Conservation (phyloP, 2,329 filamentous ascomycete genomes). For the Botrytis cinerea region DNA sequence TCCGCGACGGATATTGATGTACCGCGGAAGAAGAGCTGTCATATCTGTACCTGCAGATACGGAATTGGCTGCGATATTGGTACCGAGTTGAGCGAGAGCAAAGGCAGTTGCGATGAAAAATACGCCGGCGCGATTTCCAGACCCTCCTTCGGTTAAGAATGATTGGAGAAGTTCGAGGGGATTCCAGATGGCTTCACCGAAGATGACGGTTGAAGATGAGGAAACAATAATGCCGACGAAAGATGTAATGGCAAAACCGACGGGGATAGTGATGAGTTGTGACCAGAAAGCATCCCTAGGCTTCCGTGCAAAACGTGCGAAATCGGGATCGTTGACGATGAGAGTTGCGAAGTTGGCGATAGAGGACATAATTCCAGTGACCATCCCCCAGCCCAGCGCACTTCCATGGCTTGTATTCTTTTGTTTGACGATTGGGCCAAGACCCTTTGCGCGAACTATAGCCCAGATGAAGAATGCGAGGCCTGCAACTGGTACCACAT, state of each 20-base stretch:
- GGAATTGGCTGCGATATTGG: slow-evolving; percentile 85
- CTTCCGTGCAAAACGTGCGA: slow-evolving; percentile 77
- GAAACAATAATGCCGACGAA: slow-evolving; percentile 83
- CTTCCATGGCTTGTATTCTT: slow-evolving; percentile 63
- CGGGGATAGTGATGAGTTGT: slow-evolving; percentile 73
- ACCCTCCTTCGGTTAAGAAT: slow-evolving; percentile 69
- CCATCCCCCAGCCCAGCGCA: slow-evolving; percentile 75
- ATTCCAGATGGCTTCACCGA: slow-evolving; percentile 69
- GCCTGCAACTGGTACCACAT: slow-evolving; percentile 79
- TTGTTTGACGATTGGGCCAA: slow-evolving; percentile 80
- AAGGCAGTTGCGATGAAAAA: slow-evolving; percentile 73
- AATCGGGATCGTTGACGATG: slow-evolving; percentile 80
- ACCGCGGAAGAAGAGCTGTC: slow-evolving; percentile 77
- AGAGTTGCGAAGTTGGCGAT: slow-evolving; percentile 91
- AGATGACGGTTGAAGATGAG: slow-evolving; percentile 70
- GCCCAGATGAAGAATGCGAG: slow-evolving; percentile 88
- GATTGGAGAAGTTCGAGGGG: slow-evolving; percentile 66
- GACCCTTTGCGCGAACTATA: slow-evolving; percentile 75
- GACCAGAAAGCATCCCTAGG: slow-evolving; percentile 78
- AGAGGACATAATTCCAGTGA: slow-evolving; percentile 83
- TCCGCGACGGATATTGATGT: slow-evolving; percentile 81
- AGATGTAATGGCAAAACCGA: slow-evolving; percentile 74
- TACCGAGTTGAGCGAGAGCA: slow-evolving; percentile 78
- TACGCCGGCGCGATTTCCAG: slow-evolving; percentile 70
- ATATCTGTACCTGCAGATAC: slow-evolving; percentile 77